A percentile compares a stretch with the other conserved stretches of the same genome.
phyloP scores from a whole-genome alignment of 768 basidiomycete genomes.

The Dacryopinax spathularia region DNA sequence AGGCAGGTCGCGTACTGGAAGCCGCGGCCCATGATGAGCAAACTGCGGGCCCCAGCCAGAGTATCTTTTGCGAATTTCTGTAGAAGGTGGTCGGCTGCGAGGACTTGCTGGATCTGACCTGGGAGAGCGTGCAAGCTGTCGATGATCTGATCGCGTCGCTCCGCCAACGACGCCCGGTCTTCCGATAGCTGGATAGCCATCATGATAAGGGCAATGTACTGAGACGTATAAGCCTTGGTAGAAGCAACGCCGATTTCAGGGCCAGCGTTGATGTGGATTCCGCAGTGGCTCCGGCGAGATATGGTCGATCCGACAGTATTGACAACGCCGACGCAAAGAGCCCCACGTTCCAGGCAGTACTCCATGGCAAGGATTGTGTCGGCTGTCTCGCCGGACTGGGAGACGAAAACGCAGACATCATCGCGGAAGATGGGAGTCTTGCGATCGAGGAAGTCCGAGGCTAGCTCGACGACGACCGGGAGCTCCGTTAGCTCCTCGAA shows the following conservation, averaged over 20 bases:
- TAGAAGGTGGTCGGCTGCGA: slow-evolving; percentile 59
- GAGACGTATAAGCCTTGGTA: slow-evolving; percentile 98
- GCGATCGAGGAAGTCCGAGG: slow-evolving; percentile 95
- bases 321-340: slow-evolving; percentile 91
- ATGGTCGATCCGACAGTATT: slow-evolving; percentile 97
- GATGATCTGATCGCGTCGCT: slow-evolving; percentile 86
- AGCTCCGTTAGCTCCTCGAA: slow-evolving; percentile 99
- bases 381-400: slow-evolving; percentile 96
- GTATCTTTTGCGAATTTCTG: slow-evolving; percentile 75
- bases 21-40: slow-evolving; percentile 93
- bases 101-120: slow-evolving; percentile 70
- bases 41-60: slow-evolving; percentile 59
- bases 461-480: slow-evolving; percentile 90
- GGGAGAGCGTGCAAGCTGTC: slow-evolving; percentile 85
- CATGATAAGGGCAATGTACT: slow-evolving; percentile 95
- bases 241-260: slow-evolving; percentile 99
- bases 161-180: slow-evolving; percentile 84
- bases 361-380: slow-evolving; percentile 92
- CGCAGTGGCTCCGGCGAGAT: slow-evolving; percentile 95
- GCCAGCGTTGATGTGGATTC: slow-evolving; percentile 98
- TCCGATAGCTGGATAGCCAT: slow-evolving; percentile 95
- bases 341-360: slow-evolving; percentile 93
- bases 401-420: slow-evolving; percentile 90
- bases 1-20: slow-evolving; percentile 97
- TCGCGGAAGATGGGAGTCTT: slow-evolving; percentile 99